Conservation (phyloP, 106 monocot genomes). For the Iris macrosiphon region DNA sequence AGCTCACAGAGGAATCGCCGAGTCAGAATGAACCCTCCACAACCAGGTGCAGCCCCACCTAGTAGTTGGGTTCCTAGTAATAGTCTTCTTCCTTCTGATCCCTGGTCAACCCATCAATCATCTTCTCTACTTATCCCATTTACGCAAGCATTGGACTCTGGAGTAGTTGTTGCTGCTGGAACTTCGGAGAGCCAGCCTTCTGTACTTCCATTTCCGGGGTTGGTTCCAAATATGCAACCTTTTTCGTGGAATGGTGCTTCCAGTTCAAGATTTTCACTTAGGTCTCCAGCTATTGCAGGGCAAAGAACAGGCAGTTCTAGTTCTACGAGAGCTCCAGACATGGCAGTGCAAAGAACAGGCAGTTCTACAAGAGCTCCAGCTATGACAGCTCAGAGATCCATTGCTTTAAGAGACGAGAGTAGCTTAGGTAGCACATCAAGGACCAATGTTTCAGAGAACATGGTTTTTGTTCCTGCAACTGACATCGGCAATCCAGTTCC, state of each 20-base stretch:
- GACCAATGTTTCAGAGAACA: constrained; percentile 6
- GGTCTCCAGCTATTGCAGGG: too few relatives aligned
- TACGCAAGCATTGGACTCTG: constrained; percentile 19
- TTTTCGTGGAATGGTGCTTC: constrained; percentile 17
- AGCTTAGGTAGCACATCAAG: constrained; percentile 6
- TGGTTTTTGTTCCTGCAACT: constrained; percentile 13
- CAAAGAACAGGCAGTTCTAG: too few relatives aligned
- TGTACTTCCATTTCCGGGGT: constrained; percentile 3
- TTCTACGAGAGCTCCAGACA: too few relatives aligned
- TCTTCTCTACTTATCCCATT: constrained; percentile 10
- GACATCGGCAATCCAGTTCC: not conserved
- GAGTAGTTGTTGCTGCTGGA: not conserved
- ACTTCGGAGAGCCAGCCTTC: constrained; percentile 18
- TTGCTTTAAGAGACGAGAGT: constrained; percentile 10
- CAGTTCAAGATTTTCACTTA: too few relatives aligned
- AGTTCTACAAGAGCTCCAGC: constrained; percentile 18
- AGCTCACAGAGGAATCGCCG: constrained; percentile 29
- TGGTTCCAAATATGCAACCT: constrained; percentile 14
- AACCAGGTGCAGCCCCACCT: constrained; percentile 13
- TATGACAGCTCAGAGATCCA: constrained; percentile 11
- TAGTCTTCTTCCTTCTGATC: constrained; percentile 18
- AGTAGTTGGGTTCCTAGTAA: constrained; percentile 24
- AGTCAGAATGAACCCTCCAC: constrained; percentile 28
- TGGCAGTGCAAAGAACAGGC: too few relatives aligned
- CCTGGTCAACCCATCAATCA: constrained; percentile 15